Evolutionary conservation across 805 yeast genomes (phyloP).

Genomic region (Wickerhamomyces pijperi): DNA sequence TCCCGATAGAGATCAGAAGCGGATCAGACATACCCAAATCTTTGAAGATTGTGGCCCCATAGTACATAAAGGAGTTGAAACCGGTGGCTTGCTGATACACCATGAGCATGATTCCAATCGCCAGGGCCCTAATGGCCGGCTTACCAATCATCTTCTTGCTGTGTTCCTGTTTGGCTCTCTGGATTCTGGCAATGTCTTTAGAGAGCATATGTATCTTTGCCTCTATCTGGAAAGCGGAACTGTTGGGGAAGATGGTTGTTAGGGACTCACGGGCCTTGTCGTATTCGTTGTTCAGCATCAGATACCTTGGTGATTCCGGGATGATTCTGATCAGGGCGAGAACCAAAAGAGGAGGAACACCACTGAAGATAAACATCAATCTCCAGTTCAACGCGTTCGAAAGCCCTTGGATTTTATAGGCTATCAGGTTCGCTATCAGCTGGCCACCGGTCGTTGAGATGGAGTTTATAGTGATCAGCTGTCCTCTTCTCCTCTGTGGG

Average conservation of each 20-base stretch:
- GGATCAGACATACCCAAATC: slow-evolving; percentile 42
- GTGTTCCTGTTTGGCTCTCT: slow-evolving; percentile 1
- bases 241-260: slow-evolving; percentile 31
- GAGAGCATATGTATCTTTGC: slow-evolving; percentile 36
- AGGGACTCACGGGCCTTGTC: slow-evolving; percentile 31
- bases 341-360: slow-evolving; percentile 30
- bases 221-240: slow-evolving; percentile 30
- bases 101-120: slow-evolving; percentile 41
- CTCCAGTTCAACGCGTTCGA: slow-evolving; percentile 26
- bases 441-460: slow-evolving; percentile 40
- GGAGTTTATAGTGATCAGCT: slow-evolving; percentile 26
- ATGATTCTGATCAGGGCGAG: slow-evolving; percentile 27
- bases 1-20: slow-evolving; percentile 40
- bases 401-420: slow-evolving; percentile 20
- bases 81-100: slow-evolving; percentile 53
- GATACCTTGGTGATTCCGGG: slow-evolving; percentile 41
- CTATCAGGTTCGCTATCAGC: slow-evolving; percentile 31
- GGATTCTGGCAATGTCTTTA: slow-evolving; percentile 22
- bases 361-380: slow-evolving; percentile 25
- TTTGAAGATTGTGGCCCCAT: slow-evolving; percentile 45
- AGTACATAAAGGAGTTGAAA: slow-evolving; percentile 52
- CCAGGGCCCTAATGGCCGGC: slow-evolving; percentile 25
- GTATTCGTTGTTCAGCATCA: slow-evolving; percentile 22
- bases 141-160: slow-evolving; percentile 5
- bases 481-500: slow-evolving; percentile 29